Percentiles rank a stretch among this genome's conserved stretches.
Evolutionary conservation across 805 yeast species (phyloP).

Genomic region (Teunomyces barrocoloradensis): DNA sequence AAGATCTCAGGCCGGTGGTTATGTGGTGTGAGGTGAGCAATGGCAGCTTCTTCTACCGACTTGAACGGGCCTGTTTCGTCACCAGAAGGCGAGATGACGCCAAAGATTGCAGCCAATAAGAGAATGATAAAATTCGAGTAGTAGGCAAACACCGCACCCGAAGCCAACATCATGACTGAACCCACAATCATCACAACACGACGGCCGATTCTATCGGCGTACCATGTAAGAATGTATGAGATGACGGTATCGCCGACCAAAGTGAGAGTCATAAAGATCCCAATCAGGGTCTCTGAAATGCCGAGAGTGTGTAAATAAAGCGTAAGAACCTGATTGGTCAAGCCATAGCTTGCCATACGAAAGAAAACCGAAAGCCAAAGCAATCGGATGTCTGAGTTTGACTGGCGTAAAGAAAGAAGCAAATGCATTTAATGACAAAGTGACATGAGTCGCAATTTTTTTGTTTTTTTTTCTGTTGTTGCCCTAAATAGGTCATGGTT

Average conservation of each 20-base stretch:
- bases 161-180: constrained; percentile 59
- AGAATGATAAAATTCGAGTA: constrained; percentile 53
- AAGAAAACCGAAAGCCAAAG: constrained; percentile 69
- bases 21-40: constrained; percentile 74
- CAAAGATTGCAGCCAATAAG: constrained; percentile 70
- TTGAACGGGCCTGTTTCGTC: constrained; percentile 91
- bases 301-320: constrained; percentile 57
- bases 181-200: constrained; percentile 63
- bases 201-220: constrained; percentile 71
- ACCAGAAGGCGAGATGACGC: constrained; percentile 87
- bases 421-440: constrained; percentile 29
- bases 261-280: constrained; percentile 79
- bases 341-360: constrained; percentile 71
- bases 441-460: neutral
- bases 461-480: neutral
- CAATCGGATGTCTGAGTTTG: constrained; percentile 54
- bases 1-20: constrained; percentile 66
- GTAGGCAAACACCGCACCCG: constrained; percentile 66
- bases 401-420: constrained; percentile 31
- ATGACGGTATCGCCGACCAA: constrained; percentile 74
- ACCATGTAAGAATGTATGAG: constrained; percentile 71
- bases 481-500: neutral
- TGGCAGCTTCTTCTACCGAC: constrained; percentile 77
- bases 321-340: constrained; percentile 75
- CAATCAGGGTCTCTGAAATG: constrained; percentile 58